phyloP scores from a whole-genome alignment of 306 rosid species.

The Cucurbita argyrosperma region DNA sequence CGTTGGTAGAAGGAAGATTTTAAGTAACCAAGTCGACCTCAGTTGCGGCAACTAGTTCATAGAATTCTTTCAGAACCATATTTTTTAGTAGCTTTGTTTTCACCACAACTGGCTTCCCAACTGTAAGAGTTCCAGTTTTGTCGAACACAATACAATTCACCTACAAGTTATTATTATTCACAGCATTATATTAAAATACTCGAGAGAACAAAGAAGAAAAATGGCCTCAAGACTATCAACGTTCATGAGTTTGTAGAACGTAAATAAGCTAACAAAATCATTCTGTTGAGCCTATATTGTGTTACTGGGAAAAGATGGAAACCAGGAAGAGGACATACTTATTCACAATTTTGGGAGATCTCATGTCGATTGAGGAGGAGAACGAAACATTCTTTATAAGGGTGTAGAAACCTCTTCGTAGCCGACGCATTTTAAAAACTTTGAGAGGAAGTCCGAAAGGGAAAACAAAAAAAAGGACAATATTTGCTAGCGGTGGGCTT shows the following conservation, averaged over 20 bases:
- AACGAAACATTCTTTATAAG: too few relatives aligned
- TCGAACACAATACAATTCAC: constrained; percentile 77
- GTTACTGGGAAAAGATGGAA: not conserved
- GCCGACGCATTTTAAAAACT: too few relatives aligned
- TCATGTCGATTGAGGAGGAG: too few relatives aligned
- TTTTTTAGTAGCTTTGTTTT: constrained; percentile 32
- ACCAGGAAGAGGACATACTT: not conserved
- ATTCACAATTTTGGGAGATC: not conserved
- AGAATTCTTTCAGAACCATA: constrained; percentile 30
- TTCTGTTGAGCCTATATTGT: not conserved
- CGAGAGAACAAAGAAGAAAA: not conserved
- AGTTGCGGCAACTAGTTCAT: constrained; percentile 56
- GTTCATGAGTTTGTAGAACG: not conserved
- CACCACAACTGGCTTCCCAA: constrained; percentile 66
- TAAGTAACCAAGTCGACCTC: constrained; percentile 29
- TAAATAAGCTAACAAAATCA: not conserved
- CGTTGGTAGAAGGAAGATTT: not conserved
- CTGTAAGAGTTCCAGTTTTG: constrained; percentile 84
- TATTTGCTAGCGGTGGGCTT: too few relatives aligned
- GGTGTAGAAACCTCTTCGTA: too few relatives aligned
- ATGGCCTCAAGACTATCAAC: not conserved
- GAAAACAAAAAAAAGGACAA: too few relatives aligned
- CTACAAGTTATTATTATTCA: constrained; percentile 15
- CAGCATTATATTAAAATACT: not conserved
- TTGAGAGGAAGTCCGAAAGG: too few relatives aligned